Evolutionary conservation across 495 filamentous ascomycete genomes (phyloP), one percentile per base, ranked within the genome.

Genomic region (Cryomyces minteri): DNA sequence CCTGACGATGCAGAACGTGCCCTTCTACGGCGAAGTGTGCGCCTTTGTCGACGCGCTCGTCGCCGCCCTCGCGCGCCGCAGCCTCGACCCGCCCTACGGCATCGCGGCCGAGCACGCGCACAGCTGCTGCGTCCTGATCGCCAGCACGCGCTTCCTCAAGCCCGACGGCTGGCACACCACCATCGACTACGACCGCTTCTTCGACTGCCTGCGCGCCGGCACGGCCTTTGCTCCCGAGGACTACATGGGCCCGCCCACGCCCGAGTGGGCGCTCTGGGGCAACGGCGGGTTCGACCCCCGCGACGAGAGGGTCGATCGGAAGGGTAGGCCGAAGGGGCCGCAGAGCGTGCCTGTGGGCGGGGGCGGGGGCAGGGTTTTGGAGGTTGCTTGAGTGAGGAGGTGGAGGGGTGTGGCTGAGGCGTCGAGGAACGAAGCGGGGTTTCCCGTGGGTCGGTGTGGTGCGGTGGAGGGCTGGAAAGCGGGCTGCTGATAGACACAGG

Each of bases 101-200:
- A 86, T 96, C 51, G 88, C 83, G 2, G 88, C 88, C 5, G 88
- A 96, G 63, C 88, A 96, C 58, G 80, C 81, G 9, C 88, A 96
- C 60, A 88, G 82, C 54, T 96, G 88, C 64, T 96, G 88, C 54
- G 76, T 87, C 10, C 66, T 96, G 33, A 61, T 49, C 81, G 79
- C 48, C 72, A 77, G 40, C 62, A 73, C 77, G 40, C 62, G 84
- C 7, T 96, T 94, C 63, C 54, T 65, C 25, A 64, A 67, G 31
- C 65, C 73, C 6, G 68, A 83, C 42, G 80, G 76, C 0, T 96
- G 88, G 88, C 83, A 88, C 54, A 93, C 88, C 11, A 62, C 79
- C 18, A 96, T 96, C 54, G 80, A 93, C 54, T 96, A 94, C 60
- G 73, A 79, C 37, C 75, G 70, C 44, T 96, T 95, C 70, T 95